A percentile compares a stretch with the other conserved stretches of the same genome.
phyloP scores from a whole-genome alignment of 345 rosid species.

The Bretschneidera sinensis region DNA sequence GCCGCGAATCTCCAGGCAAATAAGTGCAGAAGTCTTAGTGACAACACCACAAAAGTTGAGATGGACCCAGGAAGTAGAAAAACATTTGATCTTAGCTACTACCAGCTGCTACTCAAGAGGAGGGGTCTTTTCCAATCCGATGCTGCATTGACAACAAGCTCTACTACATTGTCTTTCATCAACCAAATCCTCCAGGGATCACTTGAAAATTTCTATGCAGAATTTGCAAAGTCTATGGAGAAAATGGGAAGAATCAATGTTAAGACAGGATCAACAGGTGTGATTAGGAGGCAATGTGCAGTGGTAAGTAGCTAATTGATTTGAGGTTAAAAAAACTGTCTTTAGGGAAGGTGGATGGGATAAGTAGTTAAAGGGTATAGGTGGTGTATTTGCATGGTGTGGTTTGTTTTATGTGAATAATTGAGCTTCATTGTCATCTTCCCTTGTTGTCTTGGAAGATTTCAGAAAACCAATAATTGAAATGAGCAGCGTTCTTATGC shows the following conservation, averaged over 20 bases:
- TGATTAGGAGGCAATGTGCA: slow-evolving; percentile 69
- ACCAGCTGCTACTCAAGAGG: slow-evolving; percentile 43
- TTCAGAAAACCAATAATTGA: too few species aligned
- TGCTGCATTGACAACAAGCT: slow-evolving; percentile 54
- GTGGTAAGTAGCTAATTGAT: slow-evolving; percentile 53
- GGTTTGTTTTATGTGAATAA: too few species aligned
- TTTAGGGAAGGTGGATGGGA: too few species aligned
- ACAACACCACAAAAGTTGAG: slow-evolving; percentile 57
- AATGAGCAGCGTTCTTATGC: too few species aligned
- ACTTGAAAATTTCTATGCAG: slow-evolving; percentile 36
- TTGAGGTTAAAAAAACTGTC: too few species aligned
- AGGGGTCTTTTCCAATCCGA: slow-evolving; percentile 80
- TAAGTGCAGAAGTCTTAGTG: slow-evolving; percentile 54
- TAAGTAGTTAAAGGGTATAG: background rate
- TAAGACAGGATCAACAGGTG: slow-evolving; percentile 61
- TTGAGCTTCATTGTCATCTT: too few species aligned
- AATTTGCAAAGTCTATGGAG: slow-evolving; percentile 72
- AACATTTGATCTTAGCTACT: slow-evolving; percentile 74
- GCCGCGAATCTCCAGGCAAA: slow-evolving; percentile 61
- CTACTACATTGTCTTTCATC: slow-evolving; percentile 38
- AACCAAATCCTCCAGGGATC: slow-evolving; percentile 52
- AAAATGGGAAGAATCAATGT: slow-evolving; percentile 67
- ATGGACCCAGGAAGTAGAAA: slow-evolving; percentile 80
- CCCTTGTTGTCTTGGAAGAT: too few species aligned
- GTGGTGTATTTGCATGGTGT: too few species aligned